Conservation (phyloP, 805 yeast genomes). For the Peterozyma xylosa region DNA sequence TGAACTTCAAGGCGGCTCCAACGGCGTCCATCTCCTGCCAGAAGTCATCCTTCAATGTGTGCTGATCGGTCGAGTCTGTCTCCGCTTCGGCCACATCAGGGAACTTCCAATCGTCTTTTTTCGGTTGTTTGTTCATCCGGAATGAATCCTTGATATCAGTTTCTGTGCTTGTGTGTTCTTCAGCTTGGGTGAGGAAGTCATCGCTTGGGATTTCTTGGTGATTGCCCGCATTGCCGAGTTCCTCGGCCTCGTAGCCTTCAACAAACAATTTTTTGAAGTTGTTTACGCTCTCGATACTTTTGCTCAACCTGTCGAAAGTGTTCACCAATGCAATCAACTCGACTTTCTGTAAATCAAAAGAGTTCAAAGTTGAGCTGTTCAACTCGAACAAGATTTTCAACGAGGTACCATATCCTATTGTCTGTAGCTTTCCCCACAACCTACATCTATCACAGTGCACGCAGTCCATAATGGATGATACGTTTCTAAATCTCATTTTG, state of each 20-base stretch:
- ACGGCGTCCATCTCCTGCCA: conserved; percentile 44
- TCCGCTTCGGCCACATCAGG: neutral
- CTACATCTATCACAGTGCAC: conserved; percentile 98
- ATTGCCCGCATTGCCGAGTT: conserved; percentile 33
- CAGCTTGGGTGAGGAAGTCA: conserved; percentile 3
- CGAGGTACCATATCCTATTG: conserved; percentile 97
- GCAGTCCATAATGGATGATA: conserved; percentile 93
- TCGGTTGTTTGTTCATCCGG: neutral
- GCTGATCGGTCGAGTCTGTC: neutral
- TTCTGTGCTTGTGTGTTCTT: neutral
- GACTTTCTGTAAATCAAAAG: conserved; percentile 49
- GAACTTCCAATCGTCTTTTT: neutral
- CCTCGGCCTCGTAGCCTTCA: conserved; percentile 57
- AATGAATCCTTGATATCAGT: conserved; percentile 2
- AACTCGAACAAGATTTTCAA: conserved; percentile 82
- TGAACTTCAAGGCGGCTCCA: conserved; percentile 53
- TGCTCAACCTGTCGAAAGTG: conserved; percentile 87
- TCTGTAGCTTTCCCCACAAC: conserved; percentile 96
- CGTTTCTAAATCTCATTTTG: conserved; percentile 77
- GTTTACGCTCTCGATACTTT: conserved; percentile 69
- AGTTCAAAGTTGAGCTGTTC: conserved; percentile 39
- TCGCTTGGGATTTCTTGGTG: conserved; percentile 17
- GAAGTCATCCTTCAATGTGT: conserved; percentile 32
- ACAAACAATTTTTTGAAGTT: conserved; percentile 57
- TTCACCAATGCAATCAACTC: conserved; percentile 88